Conservation (phyloP, 2,329 filamentous ascomycete species). For the Magnaporthales sp. region DNA sequence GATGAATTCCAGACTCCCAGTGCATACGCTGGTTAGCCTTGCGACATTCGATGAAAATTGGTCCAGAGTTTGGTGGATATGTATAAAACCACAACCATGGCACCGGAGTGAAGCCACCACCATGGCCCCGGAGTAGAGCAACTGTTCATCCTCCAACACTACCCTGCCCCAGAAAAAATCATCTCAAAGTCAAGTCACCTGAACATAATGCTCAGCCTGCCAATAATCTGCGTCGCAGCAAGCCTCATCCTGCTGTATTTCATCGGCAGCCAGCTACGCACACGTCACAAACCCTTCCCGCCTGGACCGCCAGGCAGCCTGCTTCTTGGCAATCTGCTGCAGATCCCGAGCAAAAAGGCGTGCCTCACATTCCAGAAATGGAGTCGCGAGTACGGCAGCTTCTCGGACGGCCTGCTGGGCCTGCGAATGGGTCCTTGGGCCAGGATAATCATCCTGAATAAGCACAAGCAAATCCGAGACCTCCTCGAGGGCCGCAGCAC, state of each 20-base stretch:
- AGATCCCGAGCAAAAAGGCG: slow-evolving; percentile 30
- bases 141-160: not conserved
- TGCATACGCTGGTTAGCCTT: too few species aligned
- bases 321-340: slow-evolving; percentile 20
- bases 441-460: slow-evolving; percentile 21
- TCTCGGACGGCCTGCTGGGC: slow-evolving; percentile 31
- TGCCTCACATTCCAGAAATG: slow-evolving; percentile 42
- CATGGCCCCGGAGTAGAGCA: not conserved
- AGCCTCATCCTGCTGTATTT: not conserved
- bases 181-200: too few species aligned
- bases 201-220: too few species aligned
- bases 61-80: not conserved
- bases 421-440: not conserved
- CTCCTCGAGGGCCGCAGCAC: slow-evolving; percentile 38
- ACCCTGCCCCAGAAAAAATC: not conserved
- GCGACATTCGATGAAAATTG: not conserved
- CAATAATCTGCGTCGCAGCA: not conserved
- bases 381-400: slow-evolving; percentile 40
- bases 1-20: not conserved
- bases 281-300: slow-evolving; percentile 10
- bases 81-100: not conserved
- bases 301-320: slow-evolving; percentile 19
- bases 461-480: slow-evolving; percentile 36
- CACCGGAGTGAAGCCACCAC: not conserved
- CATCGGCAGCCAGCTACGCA: not conserved